Percentiles rank a stretch among this genome's conserved stretches.
phyloP scores from a whole-genome alignment of 176 grass and related monocot species.

The Musa troglodytarum region DNA sequence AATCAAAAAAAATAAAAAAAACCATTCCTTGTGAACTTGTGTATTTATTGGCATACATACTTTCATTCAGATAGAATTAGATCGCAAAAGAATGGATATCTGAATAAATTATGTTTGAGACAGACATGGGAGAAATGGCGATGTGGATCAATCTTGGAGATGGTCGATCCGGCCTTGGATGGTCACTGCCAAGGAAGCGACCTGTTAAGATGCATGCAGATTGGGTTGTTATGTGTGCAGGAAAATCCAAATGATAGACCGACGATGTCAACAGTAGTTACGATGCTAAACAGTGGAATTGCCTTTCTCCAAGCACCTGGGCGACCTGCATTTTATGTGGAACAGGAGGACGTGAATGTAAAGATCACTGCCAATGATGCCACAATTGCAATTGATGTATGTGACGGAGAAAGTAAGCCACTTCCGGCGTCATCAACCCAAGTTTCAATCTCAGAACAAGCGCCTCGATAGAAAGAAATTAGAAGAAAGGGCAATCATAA shows the following conservation, averaged over 20 bases:
- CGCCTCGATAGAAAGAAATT: too few relatives aligned
- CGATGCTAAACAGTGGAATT: constrained; percentile 12
- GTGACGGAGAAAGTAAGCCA: too few relatives aligned
- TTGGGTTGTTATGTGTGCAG: constrained; percentile 29
- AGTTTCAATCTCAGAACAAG: too few relatives aligned
- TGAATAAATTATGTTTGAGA: not conserved
- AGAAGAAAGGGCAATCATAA: too few relatives aligned
- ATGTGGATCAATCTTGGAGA: constrained; percentile 29
- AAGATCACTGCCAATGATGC: too few relatives aligned
- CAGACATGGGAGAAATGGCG: constrained; percentile 46
- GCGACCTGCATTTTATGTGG: constrained; percentile 23
- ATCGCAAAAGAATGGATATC: not conserved
- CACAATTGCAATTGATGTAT: too few relatives aligned
- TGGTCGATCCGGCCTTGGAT: constrained; percentile 29
- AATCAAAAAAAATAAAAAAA: too few relatives aligned
- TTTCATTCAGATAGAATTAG: too few relatives aligned
- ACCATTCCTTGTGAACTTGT: too few relatives aligned
- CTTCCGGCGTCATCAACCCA: too few relatives aligned
- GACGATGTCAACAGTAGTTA: constrained; percentile 16
- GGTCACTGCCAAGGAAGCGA: constrained; percentile 20
- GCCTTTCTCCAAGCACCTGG: not conserved
- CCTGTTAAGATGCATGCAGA: constrained; percentile 28
- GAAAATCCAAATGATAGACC: constrained; percentile 14
- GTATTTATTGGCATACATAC: not conserved
- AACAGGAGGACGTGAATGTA: not conserved